phyloP scores from a whole-genome alignment of 495 filamentous ascomycete species.

The Daldinia childiae region DNA sequence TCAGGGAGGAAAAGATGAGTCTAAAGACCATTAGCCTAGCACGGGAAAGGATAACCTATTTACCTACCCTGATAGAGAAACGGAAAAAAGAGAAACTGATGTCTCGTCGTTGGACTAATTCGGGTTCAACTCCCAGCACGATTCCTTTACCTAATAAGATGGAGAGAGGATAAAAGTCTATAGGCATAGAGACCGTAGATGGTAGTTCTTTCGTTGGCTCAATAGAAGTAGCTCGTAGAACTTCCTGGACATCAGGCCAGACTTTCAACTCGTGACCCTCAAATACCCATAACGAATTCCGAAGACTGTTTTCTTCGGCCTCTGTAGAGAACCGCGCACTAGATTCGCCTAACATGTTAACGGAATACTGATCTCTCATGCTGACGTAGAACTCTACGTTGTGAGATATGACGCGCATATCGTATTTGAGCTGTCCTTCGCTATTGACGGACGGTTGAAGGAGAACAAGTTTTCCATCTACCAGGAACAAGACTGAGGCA shows the following conservation, averaged over 20 bases:
- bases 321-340: constrained; percentile 40
- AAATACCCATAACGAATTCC: constrained; percentile 94
- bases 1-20: constrained; percentile 92
- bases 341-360: constrained; percentile 41
- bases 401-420: constrained; percentile 95
- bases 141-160: constrained; percentile 85
- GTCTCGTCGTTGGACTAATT: constrained; percentile 90
- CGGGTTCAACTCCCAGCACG: constrained; percentile 87
- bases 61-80: constrained; percentile 78
- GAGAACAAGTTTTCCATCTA: constrained; percentile 94
- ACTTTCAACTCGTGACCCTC: constrained; percentile 83
- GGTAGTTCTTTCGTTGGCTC: constrained; percentile 69
- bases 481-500: constrained; percentile 91
- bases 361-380: constrained; percentile 82
- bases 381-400: constrained; percentile 94
- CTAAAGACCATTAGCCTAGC: constrained; percentile 54
- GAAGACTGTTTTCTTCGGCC: constrained; percentile 63
- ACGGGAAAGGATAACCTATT: neutral
- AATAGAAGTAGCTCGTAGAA: constrained; percentile 71
- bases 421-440: constrained; percentile 86
- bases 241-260: constrained; percentile 92
- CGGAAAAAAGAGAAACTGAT: constrained; percentile 86
- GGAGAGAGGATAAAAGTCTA: constrained; percentile 96
- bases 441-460: constrained; percentile 84
- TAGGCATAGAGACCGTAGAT: constrained; percentile 67